Base-by-base conservation (phyloP, 495 filamentous ascomycete genomes). In the Penicillium parvum region DNA sequence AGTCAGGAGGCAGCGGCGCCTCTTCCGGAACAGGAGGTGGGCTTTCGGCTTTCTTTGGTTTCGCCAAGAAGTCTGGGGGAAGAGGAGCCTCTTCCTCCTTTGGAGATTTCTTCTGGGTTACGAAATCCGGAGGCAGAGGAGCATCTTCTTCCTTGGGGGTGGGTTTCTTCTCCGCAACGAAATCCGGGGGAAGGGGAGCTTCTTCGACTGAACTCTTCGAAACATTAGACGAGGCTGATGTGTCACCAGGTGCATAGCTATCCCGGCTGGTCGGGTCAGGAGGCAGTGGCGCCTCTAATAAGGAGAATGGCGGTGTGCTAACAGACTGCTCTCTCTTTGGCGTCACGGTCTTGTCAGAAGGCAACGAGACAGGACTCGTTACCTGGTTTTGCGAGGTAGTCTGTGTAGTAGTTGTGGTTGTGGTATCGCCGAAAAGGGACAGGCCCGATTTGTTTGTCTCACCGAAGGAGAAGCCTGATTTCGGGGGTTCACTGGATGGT, bases 201-300 rank as follows among this genome's bases (percentile, higher is more conserved):
- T 78, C 73, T 34, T 75, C 68, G 45, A 57, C 37, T n/a, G 69
- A 72, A 33, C 58, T 68, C 48, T 71, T 66, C 9, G 75, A 73
- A 5, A 68, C 64, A 36, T 74, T 76, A 4, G 85, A 85, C 12
- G 84, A 86, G 41, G 74, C 74, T 5, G 85, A 85, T 18, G 83
- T 82, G 39, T 88, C 83, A 19, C 82, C 79, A 39, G 81, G 63
- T 22, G 72, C 70, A 61, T 82, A 87, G 32, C 57, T 69, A 45
- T 72, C 69, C 67, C 82, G 84, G 68, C 79, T 88, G 15, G 83
- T 86, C 30, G 84, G 61, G 46, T 90, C 84, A n/a, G 86, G 86
- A 21, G 87, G 87, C 25, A 90, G 62, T 37, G 88, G 86, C 10
- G 75, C 57, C 52, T 83, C 78, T 1, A 49, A 26, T 14, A 44